Percentiles rank a stretch among this genome's conserved stretches.
phyloP scores from a whole-genome alignment of 2,329 filamentous ascomycete genomes.

The Fusarium coffeatum region DNA sequence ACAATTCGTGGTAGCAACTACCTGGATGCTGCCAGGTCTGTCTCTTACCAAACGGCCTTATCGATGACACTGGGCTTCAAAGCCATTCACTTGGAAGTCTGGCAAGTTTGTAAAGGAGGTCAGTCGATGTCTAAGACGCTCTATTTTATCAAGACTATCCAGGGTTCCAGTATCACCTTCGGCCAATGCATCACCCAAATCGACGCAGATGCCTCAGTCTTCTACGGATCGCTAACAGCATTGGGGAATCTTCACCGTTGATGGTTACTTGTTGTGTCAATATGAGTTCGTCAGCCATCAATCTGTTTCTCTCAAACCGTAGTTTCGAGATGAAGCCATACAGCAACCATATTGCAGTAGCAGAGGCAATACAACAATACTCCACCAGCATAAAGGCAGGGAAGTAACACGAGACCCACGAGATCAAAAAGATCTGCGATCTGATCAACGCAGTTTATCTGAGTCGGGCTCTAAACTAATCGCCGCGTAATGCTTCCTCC shows the following conservation, averaged over 20 bases:
- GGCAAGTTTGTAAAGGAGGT: not conserved
- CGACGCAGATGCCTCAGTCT: not conserved
- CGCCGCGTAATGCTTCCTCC: not conserved
- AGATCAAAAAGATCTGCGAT: constrained; percentile 31
- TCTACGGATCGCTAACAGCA: not conserved
- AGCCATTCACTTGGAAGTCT: not conserved
- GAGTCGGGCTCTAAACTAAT: not conserved
- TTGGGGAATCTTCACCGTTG: not conserved
- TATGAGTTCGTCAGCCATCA: not conserved
- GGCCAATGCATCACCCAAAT: not conserved
- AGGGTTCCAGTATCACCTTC: too few species aligned
- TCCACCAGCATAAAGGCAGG: constrained; percentile 22
- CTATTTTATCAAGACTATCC: not conserved
- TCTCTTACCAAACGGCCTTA: too few species aligned
- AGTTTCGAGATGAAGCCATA: not conserved
- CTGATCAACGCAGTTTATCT: constrained; percentile 25
- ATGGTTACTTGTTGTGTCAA: not conserved
- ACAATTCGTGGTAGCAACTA: not conserved
- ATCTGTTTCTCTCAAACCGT: not conserved
- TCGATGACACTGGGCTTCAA: not conserved
- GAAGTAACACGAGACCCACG: constrained; percentile 20
- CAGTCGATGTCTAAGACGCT: not conserved
- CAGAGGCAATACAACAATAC: not conserved
- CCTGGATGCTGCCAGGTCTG: not conserved
- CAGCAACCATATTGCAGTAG: not conserved